Conservation (phyloP, 1,284 basidiomycete species). For the Peniophora sp. region DNA sequence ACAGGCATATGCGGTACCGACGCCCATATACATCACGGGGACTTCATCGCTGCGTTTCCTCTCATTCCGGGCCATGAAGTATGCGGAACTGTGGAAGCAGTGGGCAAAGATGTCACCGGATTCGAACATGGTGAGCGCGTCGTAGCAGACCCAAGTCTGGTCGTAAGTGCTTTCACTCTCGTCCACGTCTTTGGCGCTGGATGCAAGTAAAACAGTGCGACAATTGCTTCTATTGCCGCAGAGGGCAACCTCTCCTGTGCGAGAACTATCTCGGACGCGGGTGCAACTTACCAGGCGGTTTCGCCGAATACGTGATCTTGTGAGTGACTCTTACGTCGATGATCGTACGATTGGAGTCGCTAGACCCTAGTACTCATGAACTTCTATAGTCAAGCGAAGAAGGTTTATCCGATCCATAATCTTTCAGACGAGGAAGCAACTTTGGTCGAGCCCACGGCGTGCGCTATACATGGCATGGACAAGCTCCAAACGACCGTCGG, state of each 20-base stretch:
- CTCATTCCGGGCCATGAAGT: slow-evolving; percentile 55
- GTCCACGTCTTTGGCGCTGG: background rate
- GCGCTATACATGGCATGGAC: slow-evolving; percentile 58
- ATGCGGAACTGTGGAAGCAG: slow-evolving; percentile 41
- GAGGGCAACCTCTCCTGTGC: slow-evolving; percentile 46
- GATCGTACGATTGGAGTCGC: too few species aligned
- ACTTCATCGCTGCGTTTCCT: slow-evolving; percentile 52
- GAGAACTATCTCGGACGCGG: slow-evolving; percentile 49
- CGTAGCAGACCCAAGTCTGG: slow-evolving; percentile 46
- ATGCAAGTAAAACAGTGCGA: slow-evolving; percentile 28
- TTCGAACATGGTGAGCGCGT: slow-evolving; percentile 50
- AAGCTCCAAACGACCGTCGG: slow-evolving; percentile 49
- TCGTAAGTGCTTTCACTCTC: slow-evolving; percentile 20
- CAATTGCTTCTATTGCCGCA: slow-evolving; percentile 52
- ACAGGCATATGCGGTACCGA: slow-evolving; percentile 47
- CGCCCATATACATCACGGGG: slow-evolving; percentile 51
- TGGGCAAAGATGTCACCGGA: slow-evolving; percentile 46
- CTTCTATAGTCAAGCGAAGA: slow-evolving; percentile 26
- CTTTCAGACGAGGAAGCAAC: slow-evolving; percentile 54
- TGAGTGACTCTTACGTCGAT: slow-evolving; percentile 16
- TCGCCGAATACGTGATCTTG: slow-evolving; percentile 53
- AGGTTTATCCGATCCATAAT: slow-evolving; percentile 54
- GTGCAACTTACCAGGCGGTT: slow-evolving; percentile 47
- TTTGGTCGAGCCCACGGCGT: slow-evolving; percentile 53
- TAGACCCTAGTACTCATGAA: too few species aligned